phyloP scores from a whole-genome alignment of 2,329 filamentous ascomycete genomes.

The Acephala macrosclerotiorum region DNA sequence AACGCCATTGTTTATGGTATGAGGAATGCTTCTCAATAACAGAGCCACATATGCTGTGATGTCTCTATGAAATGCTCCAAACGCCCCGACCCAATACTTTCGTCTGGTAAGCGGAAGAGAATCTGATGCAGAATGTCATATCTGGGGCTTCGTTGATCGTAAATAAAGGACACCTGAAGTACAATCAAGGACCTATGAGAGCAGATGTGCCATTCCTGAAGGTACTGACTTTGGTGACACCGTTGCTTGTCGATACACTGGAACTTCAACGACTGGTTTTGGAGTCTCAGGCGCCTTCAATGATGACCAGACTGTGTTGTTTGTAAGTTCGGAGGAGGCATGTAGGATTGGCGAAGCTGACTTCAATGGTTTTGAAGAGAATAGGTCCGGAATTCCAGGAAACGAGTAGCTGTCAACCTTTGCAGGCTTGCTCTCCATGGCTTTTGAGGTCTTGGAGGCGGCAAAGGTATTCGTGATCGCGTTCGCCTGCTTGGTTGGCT shows the following conservation, averaged over 20 bases:
- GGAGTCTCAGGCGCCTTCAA: constrained; percentile 8
- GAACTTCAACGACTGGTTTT: constrained; percentile 6
- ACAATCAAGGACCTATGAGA: neutral
- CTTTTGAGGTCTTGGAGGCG: constrained; percentile 37
- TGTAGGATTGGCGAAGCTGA: neutral
- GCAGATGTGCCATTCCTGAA: neutral
- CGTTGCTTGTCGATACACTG: neutral
- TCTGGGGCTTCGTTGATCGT: neutral
- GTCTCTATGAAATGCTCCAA: constrained; percentile 11
- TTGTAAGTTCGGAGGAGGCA: constrained; percentile 13
- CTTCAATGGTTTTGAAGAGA: constrained; percentile 1
- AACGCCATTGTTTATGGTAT: constrained; percentile 20
- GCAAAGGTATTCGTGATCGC: constrained; percentile 40
- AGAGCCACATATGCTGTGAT: neutral
- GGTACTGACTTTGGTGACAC: neutral
- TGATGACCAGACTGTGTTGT: constrained; percentile 6
- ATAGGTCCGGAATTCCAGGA: constrained; percentile 32
- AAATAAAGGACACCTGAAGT: neutral
- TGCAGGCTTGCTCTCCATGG: constrained; percentile 18
- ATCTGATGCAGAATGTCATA: neutral
- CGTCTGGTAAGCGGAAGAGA: neutral
- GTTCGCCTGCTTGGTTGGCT: constrained; percentile 32
- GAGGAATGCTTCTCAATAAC: constrained; percentile 11
- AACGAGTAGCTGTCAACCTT: constrained; percentile 15
- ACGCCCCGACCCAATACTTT: constrained; percentile 15